These are phyloP conservation scores for Hypoxylon lienhwacheense DNA, from an alignment of 495 filamentous ascomycete genomes.

Conservation along the genomic window DNA sequence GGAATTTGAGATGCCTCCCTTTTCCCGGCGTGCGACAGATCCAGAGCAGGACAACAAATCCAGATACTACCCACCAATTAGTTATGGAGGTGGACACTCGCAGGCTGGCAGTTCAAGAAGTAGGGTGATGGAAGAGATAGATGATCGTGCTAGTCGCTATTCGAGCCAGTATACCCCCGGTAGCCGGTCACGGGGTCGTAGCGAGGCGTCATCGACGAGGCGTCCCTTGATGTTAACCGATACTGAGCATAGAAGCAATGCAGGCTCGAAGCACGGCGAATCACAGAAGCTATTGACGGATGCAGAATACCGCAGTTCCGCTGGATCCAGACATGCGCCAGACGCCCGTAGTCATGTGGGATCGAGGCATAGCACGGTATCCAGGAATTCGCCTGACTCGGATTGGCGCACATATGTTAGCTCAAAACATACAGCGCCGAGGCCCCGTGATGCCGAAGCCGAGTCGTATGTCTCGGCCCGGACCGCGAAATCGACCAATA, in stretches of 20 bases:
- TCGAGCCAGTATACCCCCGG: constrained; percentile 34
- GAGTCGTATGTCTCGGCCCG: constrained; percentile 46
- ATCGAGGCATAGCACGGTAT: constrained; percentile 14
- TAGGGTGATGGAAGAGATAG: constrained; percentile 50
- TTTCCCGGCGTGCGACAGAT: constrained; percentile 43
- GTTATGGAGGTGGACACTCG: constrained; percentile 45
- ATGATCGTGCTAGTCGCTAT: constrained; percentile 46
- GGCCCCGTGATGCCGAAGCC: constrained; percentile 30
- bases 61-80: constrained; percentile 41
- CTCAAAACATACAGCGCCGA: constrained; percentile 16
- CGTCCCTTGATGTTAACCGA: constrained; percentile 40
- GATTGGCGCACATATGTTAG: constrained; percentile 18
- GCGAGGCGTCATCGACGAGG: constrained; percentile 38
- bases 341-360: constrained; percentile 27
- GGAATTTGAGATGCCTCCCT: constrained; percentile 40
- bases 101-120: constrained; percentile 36
- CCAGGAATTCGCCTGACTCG: constrained; percentile 20
- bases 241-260: constrained; percentile 26
- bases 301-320: constrained; percentile 38
- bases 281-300: constrained; percentile 28
- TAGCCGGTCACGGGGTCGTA: constrained; percentile 39
- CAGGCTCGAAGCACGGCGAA: constrained; percentile 17
- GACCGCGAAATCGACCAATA: constrained; percentile 42
- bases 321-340: constrained; percentile 25
- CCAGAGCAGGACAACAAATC: constrained; percentile 40